phyloP scores from a whole-genome alignment of 2,329 filamentous ascomycete genomes.

The Chaetomiaceae sp. region DNA sequence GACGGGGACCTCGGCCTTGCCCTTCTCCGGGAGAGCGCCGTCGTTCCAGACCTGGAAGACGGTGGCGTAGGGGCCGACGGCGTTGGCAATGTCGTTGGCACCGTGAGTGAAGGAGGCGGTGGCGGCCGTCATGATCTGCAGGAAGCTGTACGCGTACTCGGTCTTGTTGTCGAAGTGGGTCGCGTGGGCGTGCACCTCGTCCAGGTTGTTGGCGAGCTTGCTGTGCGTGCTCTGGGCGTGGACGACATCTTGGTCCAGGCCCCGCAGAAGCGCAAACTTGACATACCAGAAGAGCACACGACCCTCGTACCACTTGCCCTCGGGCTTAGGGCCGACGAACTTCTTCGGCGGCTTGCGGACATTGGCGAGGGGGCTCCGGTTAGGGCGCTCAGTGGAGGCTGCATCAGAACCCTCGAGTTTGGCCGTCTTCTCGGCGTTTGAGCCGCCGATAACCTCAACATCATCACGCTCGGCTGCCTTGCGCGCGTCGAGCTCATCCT shows the following conservation, averaged over 20 bases:
- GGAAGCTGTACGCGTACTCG: conserved; percentile 58
- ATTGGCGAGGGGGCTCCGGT: conserved; percentile 2
- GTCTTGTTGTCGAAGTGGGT: conserved; percentile 59
- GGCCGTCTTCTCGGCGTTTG: not conserved
- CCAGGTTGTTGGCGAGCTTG: conserved; percentile 48
- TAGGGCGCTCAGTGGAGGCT: conserved; percentile 15
- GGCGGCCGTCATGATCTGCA: conserved; percentile 57
- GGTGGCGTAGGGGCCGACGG: conserved; percentile 59
- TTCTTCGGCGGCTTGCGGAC: conserved; percentile 26
- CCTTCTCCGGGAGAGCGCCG: conserved; percentile 38
- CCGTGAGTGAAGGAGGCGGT: conserved; percentile 63
- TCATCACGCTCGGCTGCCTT: conserved; percentile 30
- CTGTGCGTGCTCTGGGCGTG: conserved; percentile 34
- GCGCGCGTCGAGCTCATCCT: conserved; percentile 46
- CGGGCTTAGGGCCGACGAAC: conserved; percentile 38
- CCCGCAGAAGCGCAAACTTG: conserved; percentile 45
- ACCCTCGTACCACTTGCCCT: conserved; percentile 41
- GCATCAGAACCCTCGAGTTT: conserved; percentile 1
- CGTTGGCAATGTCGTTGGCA: conserved; percentile 62
- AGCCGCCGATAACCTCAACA: conserved; percentile 14
- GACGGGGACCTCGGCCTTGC: conserved; percentile 48
- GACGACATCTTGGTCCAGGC: conserved; percentile 43
- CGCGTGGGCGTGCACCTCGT: conserved; percentile 53
- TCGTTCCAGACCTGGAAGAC: conserved; percentile 58
- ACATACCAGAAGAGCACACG: conserved; percentile 42